Evolutionary conservation across 2,329 filamentous ascomycete genomes (phyloP).

Genomic region (Penicillium verrucosum): DNA sequence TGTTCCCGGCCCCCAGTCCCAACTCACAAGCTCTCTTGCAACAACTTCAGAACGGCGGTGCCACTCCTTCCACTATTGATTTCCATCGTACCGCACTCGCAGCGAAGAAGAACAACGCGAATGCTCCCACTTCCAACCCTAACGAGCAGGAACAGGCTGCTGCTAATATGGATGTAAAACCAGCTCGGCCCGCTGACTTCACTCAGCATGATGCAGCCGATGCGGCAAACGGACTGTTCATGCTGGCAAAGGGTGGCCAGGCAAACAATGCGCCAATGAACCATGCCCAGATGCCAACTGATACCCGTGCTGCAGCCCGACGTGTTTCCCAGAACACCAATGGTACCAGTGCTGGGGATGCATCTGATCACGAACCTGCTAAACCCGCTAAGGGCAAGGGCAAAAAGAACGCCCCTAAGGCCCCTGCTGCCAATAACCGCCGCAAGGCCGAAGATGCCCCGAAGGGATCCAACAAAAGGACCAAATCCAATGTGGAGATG

Average conservation of each 20-base stretch:
- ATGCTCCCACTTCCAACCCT: constrained; percentile 43
- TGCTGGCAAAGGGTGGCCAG: constrained; percentile 69
- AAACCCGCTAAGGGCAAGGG: constrained; percentile 66
- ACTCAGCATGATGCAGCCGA: constrained; percentile 88
- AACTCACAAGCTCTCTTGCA: constrained; percentile 81
- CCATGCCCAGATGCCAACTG: constrained; percentile 35
- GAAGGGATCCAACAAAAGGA: constrained; percentile 71
- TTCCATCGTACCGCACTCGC: constrained; percentile 92
- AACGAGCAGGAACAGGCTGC: constrained; percentile 37
- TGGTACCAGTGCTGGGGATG: constrained; percentile 59
- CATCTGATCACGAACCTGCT: constrained; percentile 67
- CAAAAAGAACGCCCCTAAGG: constrained; percentile 62
- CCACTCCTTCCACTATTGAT: constrained; percentile 86
- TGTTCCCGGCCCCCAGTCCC: constrained; percentile 90
- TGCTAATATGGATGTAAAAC: constrained; percentile 45
- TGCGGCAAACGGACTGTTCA: constrained; percentile 88
- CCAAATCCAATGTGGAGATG: constrained; percentile 56
- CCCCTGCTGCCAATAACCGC: constrained; percentile 59
- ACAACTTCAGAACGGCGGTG: constrained; percentile 72
- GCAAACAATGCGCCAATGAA: constrained; percentile 54
- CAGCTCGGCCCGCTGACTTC: constrained; percentile 57
- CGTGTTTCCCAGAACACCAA: constrained; percentile 43
- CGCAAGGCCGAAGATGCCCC: constrained; percentile 74
- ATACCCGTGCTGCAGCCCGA: constrained; percentile 45
- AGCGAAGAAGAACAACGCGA: constrained; percentile 57